phyloP scores from a whole-genome alignment of 192 early-diverging fungal genomes.

The Coemansia furcata region DNA sequence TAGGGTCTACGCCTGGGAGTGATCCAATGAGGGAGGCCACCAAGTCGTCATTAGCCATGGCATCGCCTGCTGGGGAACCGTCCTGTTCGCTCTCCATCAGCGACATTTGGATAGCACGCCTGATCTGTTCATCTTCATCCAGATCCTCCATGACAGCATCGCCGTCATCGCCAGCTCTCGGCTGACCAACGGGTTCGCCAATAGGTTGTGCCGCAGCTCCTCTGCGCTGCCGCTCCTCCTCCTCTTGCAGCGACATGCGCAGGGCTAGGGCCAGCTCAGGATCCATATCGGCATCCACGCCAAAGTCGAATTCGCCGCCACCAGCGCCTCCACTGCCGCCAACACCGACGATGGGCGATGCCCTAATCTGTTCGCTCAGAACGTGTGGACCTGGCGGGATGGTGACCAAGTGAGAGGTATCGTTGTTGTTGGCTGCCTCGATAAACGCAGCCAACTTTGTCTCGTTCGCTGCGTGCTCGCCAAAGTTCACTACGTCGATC shows the following conservation, averaged over 20 bases:
- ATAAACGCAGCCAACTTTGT: constrained; percentile 90
- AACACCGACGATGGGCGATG: constrained; percentile 82
- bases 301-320: constrained; percentile 78
- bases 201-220: constrained; percentile 15
- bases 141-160: constrained; percentile 37
- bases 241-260: constrained; percentile 95
- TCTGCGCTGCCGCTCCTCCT: constrained; percentile 77
- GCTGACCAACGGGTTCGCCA: not conserved
- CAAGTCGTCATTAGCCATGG: constrained; percentile 54
- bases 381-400: constrained; percentile 94
- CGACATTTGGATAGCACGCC: constrained; percentile 52
- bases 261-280: constrained; percentile 90
- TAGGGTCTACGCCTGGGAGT: constrained; percentile 84
- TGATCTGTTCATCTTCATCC: constrained; percentile 50
- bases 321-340: constrained; percentile 72
- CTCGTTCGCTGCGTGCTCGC: constrained; percentile 86
- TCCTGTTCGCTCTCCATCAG: constrained; percentile 36
- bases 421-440: constrained; percentile 82
- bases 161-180: constrained; percentile 14
- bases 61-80: constrained; percentile 26
- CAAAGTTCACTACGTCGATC: constrained; percentile 94
- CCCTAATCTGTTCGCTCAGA: constrained; percentile 78
- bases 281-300: constrained; percentile 90
- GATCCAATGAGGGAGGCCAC: constrained; percentile 74
- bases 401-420: constrained; percentile 90